Evolutionary conservation across 106 monocot genomes (phyloP), one percentile per base, ranked within the genome.

Genomic region (Iris macrosiphon): DNA sequence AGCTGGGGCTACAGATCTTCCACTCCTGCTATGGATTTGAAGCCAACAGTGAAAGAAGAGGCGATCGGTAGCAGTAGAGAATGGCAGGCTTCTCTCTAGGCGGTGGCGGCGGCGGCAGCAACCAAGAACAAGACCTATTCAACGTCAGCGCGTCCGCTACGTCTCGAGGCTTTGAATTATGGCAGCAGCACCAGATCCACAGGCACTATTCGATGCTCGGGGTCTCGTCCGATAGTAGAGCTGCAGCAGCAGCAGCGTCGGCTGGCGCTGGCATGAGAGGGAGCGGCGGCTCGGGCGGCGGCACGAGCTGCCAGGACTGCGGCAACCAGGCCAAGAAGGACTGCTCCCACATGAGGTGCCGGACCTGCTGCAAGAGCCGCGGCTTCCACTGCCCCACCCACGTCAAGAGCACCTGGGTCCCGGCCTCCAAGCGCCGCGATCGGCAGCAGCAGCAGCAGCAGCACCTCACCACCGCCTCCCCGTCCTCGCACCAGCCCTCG

Each of bases 261-360:
- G 57, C 42, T 31, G 62, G 39, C 1, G 6, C 0, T n/a, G n/a
- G n/a, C n/a, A 47, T 62, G 28, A 6, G 69, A 6, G 69, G 67
- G 62, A 9, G 59, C 51, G 23, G 47, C 12, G 28, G 65, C 26
- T 56, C 68, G 51, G 57, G 71, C 20, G 54, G 67, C 3, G 84
- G 79, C 0, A 76, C 74, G 45, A 85, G 81, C 79, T 95, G 95
- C 63, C 95, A 89, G 67, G 93, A 94, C 73, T 94, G 93, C 71
- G 93, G 93, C n/a, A 94, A 94, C 73, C 87, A 94, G 55, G 85
- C 95, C 13, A 95, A 95, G 74, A 95, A 95, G 44, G 95, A 95
- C 65, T 95, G 95, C 68, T 31, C 72, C 27, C 85, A 95, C 54
- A 56, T 76, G 57, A 59, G 95, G 16, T 95, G 95, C 82, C 65